Evolutionary conservation across 1,284 basidiomycete genomes (phyloP), one percentile per base, ranked within the genome.

Genomic region (Chiua sp.): DNA sequence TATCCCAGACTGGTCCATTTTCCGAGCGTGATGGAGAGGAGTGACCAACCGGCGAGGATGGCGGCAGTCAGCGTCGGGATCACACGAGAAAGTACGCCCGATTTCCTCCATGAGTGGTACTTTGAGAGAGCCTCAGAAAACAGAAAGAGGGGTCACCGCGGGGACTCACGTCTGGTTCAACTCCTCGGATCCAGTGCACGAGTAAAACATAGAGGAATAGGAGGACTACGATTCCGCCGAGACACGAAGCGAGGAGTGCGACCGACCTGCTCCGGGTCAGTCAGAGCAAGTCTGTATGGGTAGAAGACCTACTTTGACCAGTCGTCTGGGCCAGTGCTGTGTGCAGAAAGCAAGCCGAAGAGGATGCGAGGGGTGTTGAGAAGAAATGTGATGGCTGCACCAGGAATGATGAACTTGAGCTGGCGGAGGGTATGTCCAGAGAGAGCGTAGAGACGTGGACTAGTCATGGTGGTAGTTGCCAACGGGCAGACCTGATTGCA

Each of bases 161-260:
- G 30, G 42, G 32, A 79, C 87, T 64, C 73, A 92, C 91, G 66
- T 92, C 82, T 48, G 88, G 87, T 61, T 86, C 82, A 54, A 84
- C 79, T 12, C 88, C 89, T 59, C 82, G 81, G 28, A 88, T 76
- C 77, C 86, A 80, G 33, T 87, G 89, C 32, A 87, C 76, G 49
- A 87, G 70, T 15, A 92, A 72, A 39, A 92, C 80, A 65, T 91
- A 92, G 56, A 91, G 72, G 74, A 92, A 92, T n/a, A 92, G 75
- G 2, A 77, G 69, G 55, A 92, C 70, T 13, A 90, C 91, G 30
- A 84, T 73, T 23, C 81, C 68, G 16, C 85, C 88, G 28, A 87
- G 79, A 23, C 74, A 79, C 13, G 84, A 75, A 26, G 85, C 81
- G 26, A 78, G 73, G 47, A 82, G 66, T 10, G 87, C 85, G 46